Percentiles rank a stretch among this genome's conserved stretches.
Evolutionary conservation across 2,329 filamentous ascomycete genomes (phyloP).

Genomic region (Epichloe hybrida): DNA sequence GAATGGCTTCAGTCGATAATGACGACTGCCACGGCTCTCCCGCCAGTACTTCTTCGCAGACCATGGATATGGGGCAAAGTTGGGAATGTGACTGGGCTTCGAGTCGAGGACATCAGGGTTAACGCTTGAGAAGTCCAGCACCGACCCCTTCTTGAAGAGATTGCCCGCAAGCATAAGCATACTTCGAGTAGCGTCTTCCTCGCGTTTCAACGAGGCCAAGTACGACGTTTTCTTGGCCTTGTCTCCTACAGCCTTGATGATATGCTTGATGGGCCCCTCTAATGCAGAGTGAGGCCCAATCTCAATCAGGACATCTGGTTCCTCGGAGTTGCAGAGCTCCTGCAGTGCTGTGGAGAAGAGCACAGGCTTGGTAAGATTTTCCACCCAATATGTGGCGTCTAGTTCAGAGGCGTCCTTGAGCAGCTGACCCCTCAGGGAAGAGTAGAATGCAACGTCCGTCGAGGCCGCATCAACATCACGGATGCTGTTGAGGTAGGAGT

Average conservation of each 20-base stretch:
- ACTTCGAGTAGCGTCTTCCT: not conserved
- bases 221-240: constrained; percentile 6
- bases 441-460: constrained; percentile 27
- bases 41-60: constrained; percentile 34
- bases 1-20: constrained; percentile 26
- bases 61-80: constrained; percentile 36
- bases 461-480: constrained; percentile 14
- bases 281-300: constrained; percentile 36
- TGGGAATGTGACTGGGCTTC: constrained; percentile 20
- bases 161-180: constrained; percentile 21
- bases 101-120: constrained; percentile 22
- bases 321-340: constrained; percentile 17
- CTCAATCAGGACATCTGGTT: constrained; percentile 24
- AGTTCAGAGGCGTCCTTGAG: constrained; percentile 22
- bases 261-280: constrained; percentile 36
- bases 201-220: not conserved
- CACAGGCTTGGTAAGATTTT: constrained; percentile 27
- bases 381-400: constrained; percentile 31
- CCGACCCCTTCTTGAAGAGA: constrained; percentile 16
- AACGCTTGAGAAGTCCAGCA: not conserved
- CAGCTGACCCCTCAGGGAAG: constrained; percentile 29
- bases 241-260: constrained; percentile 13
- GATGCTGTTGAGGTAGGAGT: constrained; percentile 29
- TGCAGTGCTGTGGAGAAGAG: constrained; percentile 25
- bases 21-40: constrained; percentile 29